Evolutionary conservation across 176 grass and related monocot genomes (phyloP), one percentile per base, ranked within the genome.

Genomic region (Cenchrus purpureus): DNA sequence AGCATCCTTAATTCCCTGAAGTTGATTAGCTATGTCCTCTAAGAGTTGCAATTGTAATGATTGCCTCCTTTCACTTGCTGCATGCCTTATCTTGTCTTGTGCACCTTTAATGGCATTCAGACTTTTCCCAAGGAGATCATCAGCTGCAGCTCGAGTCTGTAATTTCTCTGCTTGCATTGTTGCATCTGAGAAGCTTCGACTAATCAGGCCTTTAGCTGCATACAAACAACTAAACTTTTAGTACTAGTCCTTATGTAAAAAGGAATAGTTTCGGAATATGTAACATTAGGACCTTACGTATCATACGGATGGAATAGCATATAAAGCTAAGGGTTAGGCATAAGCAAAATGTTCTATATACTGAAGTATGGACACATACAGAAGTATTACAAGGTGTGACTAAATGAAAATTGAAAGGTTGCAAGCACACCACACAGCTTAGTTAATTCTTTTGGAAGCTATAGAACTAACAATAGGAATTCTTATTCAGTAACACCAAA

Each of bases 11-110:
- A 94, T 92, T 89, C 86, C 91, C 56, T 92, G 80, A 81, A 96
- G 91, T 83, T 96, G 93, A 68, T 80, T 81, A 70, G 93, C 86
- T 87, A 94, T 95, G 67, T 98, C 96, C 86, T 94, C 88, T 52
- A 96, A 82, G 48, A 94, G 88, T 75, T 85, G 90, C 84, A 94
- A 84, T 34, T 92, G 85, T n/a, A 88, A 80, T 4, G 86, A 73
- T 16, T 92, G 86, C 54, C 73, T 84, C 63, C 89, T 89, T 90
- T 90, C 91, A 76, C 73, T 82, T 81, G 88, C 54, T 43, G 86
- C 77, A 65, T 88, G 76, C 59, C 86, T 83, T 79, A 99, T 86
- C 72, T 88, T 94, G 73, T 96, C 90, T 79, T 91, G 92, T 86
- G 92, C 91, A 82, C 86, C 77, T 89, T 91, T 91, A 51, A 92